Percentiles rank a stretch among this genome's conserved stretches.
phyloP scores from a whole-genome alignment of 495 filamentous ascomycete genomes.

The Talaromyces adpressus region DNA sequence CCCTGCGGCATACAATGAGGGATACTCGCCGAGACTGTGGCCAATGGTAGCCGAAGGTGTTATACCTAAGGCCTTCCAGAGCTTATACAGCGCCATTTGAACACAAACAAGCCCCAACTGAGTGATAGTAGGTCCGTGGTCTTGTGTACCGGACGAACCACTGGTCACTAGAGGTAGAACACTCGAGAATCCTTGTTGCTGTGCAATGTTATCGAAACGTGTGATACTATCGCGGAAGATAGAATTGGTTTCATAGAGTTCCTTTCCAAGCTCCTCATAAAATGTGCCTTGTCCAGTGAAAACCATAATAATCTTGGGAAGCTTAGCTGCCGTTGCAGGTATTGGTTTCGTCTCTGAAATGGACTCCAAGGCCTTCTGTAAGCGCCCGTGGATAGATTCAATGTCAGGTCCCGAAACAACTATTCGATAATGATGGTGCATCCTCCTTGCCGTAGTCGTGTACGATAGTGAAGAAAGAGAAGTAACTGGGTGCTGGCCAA shows the following conservation, averaged over 20 bases:
- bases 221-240: slow-evolving; percentile 58
- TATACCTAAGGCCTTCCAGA: slow-evolving; percentile 75
- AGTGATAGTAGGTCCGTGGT: slow-evolving; percentile 52
- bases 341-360: slow-evolving; percentile 11
- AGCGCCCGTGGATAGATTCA: slow-evolving; percentile 13
- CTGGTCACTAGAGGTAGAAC: slow-evolving; percentile 57
- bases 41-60: slow-evolving; percentile 73
- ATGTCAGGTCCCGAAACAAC: slow-evolving; percentile 7
- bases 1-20: slow-evolving; percentile 73
- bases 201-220: slow-evolving; percentile 59
- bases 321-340: slow-evolving; percentile 15
- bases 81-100: slow-evolving; percentile 75
- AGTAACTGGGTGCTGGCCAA: slow-evolving; percentile 42
- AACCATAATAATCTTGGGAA: slow-evolving; percentile 32
- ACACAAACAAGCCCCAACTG: slow-evolving; percentile 72
- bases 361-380: slow-evolving; percentile 16
- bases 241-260: slow-evolving; percentile 51
- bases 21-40: slow-evolving; percentile 84
- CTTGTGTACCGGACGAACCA: slow-evolving; percentile 37
- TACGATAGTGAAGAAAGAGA: slow-evolving; percentile 55
- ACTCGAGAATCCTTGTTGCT: slow-evolving; percentile 60
- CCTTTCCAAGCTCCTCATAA: slow-evolving; percentile 51
- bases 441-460: slow-evolving; percentile 65
- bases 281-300: slow-evolving; percentile 46
- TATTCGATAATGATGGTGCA: slow-evolving; percentile 54